Base-by-base conservation (phyloP, 805 yeast species). In the Metschnikowia bowlesiae region DNA sequence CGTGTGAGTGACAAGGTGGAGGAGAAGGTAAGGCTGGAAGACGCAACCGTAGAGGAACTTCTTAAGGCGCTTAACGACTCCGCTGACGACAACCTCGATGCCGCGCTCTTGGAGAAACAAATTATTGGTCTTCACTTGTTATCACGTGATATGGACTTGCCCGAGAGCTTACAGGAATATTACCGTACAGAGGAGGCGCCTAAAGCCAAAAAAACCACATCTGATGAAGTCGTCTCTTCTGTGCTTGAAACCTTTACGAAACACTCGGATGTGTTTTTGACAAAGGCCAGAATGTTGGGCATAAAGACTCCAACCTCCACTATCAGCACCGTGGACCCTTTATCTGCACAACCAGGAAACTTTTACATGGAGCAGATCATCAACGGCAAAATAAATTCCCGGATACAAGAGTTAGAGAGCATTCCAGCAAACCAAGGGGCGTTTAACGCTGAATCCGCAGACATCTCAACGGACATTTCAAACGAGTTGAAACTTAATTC, bases 401-500 rank as follows among this genome's bases (percentile, higher is more conserved):
- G 92, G 64, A 69, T 86, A 13, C 63, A 69, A 28, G 85, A 84
- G 55, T 67, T 87, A 52, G 90, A 85, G 62, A 73, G 67, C 46
- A 60, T 87, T 13, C 94, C 95, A 2, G 80, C 87, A 3, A 85
- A 84, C 58, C 59, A 87, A 46, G 92, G 91, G 28, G 75, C 88
- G 2, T 82, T 63, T 49, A 48, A 53, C 3, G 26, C 34, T 6
- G 30, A 28, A 10, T 30, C 43, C 10, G n/a, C 34, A 10, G 46
- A 33, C 38, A 11, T 29, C 6, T 31, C 32, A n/a, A 47, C 29
- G 11, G 32, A 36, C 22, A n/a, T 28, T n/a, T 42, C 42, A 9
- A 46, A 45, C 43, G 50, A 47, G 26, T 65, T 84, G 49, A 87
- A 87, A 64, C 64, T 85, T n/a, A 78, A 75, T 48, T 82, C 89